Percentiles rank a stretch among this genome's conserved stretches.
Evolutionary conservation across 2,329 filamentous ascomycete species (phyloP).

Genomic region (Aspergillus sp.): DNA sequence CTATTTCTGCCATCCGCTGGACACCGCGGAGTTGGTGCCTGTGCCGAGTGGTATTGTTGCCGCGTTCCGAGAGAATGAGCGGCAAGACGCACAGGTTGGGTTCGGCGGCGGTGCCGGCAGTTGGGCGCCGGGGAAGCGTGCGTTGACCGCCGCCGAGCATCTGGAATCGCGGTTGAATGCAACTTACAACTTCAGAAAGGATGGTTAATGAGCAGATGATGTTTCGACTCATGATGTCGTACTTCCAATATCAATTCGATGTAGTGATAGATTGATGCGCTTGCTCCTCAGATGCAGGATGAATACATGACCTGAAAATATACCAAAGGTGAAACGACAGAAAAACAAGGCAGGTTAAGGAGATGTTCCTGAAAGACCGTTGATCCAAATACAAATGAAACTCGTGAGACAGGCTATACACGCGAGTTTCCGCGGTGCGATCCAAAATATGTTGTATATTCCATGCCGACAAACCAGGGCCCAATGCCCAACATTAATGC

Average conservation of each 20-base stretch:
- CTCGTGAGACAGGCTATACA: conserved; percentile 15
- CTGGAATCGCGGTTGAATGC: conserved; percentile 48
- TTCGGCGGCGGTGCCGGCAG: conserved; percentile 32
- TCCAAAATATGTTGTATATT: conserved; percentile 8
- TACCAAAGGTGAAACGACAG: no score
- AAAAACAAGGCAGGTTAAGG: conserved; percentile 11
- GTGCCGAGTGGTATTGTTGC: conserved; percentile 46
- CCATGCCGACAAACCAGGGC: conserved; percentile 14
- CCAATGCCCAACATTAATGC: conserved; percentile 10
- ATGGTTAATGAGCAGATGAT: no score
- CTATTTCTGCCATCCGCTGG: conserved; percentile 55
- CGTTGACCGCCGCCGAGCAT: conserved; percentile 51
- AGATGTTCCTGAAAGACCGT: conserved; percentile 17
- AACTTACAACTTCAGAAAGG: conserved; percentile 43
- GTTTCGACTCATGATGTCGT: no score
- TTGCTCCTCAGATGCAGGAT: no score
- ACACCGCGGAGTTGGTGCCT: conserved; percentile 44
- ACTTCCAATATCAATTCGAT: no score
- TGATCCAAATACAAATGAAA: conserved; percentile 19
- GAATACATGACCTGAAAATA: no score
- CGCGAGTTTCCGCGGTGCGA: no score
- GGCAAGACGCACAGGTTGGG: conserved; percentile 30
- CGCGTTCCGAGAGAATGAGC: conserved; percentile 24
- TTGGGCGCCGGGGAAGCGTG: conserved; percentile 22
- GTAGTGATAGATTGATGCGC: no score